Conservation (phyloP, 305 asterid species). For the Fraxinus xanthoxyloides region DNA sequence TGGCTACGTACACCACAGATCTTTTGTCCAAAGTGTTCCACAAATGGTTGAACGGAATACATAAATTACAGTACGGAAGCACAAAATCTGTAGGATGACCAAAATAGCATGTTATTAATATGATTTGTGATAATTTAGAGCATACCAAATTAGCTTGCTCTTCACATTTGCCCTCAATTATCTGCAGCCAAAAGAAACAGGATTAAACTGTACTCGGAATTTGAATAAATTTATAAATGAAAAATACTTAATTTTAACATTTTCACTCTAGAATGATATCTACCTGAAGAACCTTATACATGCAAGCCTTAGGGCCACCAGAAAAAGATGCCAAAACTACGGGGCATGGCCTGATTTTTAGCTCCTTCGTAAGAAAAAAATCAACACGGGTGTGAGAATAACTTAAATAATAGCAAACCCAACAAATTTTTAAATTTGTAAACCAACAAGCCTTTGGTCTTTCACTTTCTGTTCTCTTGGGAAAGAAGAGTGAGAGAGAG, state of each 20-base stretch:
- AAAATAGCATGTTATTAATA: constrained; percentile 3
- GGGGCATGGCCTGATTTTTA: constrained; percentile 77
- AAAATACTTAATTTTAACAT: not conserved
- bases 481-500: not conserved
- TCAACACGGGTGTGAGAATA: not conserved
- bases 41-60: not conserved
- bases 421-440: not conserved
- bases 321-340: constrained; percentile 91
- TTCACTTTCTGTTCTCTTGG: not conserved
- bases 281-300: constrained; percentile 96
- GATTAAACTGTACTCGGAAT: not conserved
- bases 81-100: constrained; percentile 6
- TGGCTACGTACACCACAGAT: not conserved
- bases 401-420: not conserved
- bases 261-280: constrained; percentile 11
- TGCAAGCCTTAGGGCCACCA: constrained; percentile 91
- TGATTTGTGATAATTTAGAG: constrained; percentile 16
- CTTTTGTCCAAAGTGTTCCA: not conserved
- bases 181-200: constrained; percentile 50
- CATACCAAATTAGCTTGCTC: constrained; percentile 59
- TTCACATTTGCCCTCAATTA: constrained; percentile 71
- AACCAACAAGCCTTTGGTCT: not conserved
- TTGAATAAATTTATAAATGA: not conserved
- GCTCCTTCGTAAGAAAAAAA: constrained; percentile 52
- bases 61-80: not conserved